phyloP scores from a whole-genome alignment of 2,329 filamentous ascomycete species.

The Microdochium trichocladiopsis region DNA sequence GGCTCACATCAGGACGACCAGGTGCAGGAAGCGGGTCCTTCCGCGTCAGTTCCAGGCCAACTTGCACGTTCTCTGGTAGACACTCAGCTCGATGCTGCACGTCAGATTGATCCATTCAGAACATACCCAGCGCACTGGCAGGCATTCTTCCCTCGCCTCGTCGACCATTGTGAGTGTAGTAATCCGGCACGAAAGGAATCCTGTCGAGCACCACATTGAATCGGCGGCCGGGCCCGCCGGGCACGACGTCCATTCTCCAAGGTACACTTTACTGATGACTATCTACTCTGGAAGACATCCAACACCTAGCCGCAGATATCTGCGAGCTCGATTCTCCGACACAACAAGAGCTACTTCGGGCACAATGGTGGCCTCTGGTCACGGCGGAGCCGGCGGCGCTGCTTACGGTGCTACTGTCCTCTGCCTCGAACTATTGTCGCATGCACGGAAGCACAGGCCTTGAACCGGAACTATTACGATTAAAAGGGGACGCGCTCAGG shows the following conservation, averaged over 20 bases:
- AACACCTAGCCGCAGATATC: conserved; percentile 30
- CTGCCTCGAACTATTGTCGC: conserved; percentile 30
- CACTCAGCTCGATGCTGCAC: conserved; percentile 9
- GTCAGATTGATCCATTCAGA: conserved; percentile 18
- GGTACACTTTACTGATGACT: background rate
- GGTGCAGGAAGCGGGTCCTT: background rate
- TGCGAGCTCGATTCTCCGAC: conserved; percentile 28
- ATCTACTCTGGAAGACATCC: conserved; percentile 16
- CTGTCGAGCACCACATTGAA: no score
- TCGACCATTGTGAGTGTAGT: conserved; percentile 22
- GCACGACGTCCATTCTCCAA: no score
- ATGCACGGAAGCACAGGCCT: conserved; percentile 12
- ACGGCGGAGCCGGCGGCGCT: conserved; percentile 29
- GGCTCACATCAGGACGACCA: background rate
- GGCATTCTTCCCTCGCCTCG: conserved; percentile 20
- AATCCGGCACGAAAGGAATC: background rate
- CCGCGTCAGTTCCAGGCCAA: background rate
- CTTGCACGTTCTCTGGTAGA: background rate
- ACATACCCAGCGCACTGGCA: conserved; percentile 28
- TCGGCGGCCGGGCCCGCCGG: no score
- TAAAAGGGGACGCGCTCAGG: conserved; percentile 34
- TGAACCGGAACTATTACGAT: conserved; percentile 24
- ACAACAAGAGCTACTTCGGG: conserved; percentile 24
- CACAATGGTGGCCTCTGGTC: conserved; percentile 31
- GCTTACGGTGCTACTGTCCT: conserved; percentile 30